These are phyloP conservation scores for Aureobasidium subglaciale DNA, from an alignment of 2,329 filamentous ascomycete species.

Conservation along the genomic window DNA sequence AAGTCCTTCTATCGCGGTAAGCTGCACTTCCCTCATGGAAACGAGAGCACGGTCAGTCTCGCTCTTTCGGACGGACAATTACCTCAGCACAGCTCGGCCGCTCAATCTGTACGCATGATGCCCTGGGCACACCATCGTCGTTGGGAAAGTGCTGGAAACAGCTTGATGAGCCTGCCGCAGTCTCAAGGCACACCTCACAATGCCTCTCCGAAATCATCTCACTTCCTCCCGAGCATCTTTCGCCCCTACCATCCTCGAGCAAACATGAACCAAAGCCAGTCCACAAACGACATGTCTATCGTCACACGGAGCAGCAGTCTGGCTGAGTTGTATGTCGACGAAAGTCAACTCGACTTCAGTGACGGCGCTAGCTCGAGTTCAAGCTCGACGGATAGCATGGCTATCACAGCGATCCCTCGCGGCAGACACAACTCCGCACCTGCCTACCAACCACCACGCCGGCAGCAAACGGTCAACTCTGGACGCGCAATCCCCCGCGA, in stretches of 20 bases:
- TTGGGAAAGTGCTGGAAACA: conserved; percentile 11
- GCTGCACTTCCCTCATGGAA: conserved; percentile 19
- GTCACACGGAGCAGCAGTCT: conserved; percentile 15
- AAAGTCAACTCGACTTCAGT: conserved; percentile 3
- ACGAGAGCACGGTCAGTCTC: conserved; percentile 13
- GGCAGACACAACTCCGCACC: background rate
- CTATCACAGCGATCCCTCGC: conserved; percentile 16
- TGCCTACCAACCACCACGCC: background rate
- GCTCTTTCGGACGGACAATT: background rate
- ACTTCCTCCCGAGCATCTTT: conserved; percentile 30
- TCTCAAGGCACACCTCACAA: background rate
- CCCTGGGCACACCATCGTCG: conserved; percentile 11
- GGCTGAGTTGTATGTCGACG: conserved; percentile 4
- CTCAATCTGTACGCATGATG: background rate
- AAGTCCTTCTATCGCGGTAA: conserved; percentile 29
- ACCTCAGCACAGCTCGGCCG: background rate
- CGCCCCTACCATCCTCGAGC: conserved; percentile 25
- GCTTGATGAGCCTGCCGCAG: background rate
- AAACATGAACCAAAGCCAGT: conserved; percentile 17
- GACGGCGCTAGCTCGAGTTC: background rate
- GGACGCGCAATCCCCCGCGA: conserved; percentile 1
- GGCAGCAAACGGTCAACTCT: background rate
- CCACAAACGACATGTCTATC: background rate
- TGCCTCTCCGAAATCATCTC: conserved; percentile 22
- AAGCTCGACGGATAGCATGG: conserved; percentile 16